Evolutionary conservation across 2,329 filamentous ascomycete species (phyloP).

Genomic region (Pleomassaria siparia): DNA sequence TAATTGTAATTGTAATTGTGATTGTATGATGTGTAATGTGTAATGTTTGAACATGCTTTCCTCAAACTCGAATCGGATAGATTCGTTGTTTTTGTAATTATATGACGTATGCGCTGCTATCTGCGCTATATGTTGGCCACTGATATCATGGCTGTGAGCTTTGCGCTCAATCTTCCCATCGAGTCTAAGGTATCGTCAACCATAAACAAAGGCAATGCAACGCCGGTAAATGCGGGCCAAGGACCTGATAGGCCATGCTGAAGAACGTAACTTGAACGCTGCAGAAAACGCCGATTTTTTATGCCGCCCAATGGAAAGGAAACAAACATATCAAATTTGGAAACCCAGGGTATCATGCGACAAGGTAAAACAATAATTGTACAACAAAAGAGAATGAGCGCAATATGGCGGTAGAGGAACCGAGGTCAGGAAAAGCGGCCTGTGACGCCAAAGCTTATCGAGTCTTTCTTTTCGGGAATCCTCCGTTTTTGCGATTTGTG

Average conservation of each 20-base stretch:
- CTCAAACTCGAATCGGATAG: background rate
- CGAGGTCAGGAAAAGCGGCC: slow-evolving; percentile 12
- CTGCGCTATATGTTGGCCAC: background rate
- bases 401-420: background rate
- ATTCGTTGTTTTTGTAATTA: background rate
- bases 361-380: slow-evolving; percentile 13
- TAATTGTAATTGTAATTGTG: background rate
- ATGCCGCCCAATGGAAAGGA: background rate
- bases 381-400: slow-evolving; percentile 4
- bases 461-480: slow-evolving; percentile 13
- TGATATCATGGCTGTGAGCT: background rate
- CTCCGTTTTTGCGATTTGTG: slow-evolving; percentile 8
- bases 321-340: slow-evolving; percentile 10
- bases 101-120: background rate
- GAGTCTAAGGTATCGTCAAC: slow-evolving; percentile 7
- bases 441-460: slow-evolving; percentile 11
- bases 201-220: slow-evolving; percentile 1
- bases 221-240: slow-evolving; percentile 6
- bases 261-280: background rate
- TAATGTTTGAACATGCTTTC: background rate
- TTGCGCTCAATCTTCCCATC: slow-evolving; percentile 1
- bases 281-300: slow-evolving; percentile 2
- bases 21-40: background rate
- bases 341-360: slow-evolving; percentile 30
- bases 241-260: background rate